Percentiles rank a stretch among this genome's conserved stretches.
Conservation (phyloP, 495 filamentous ascomycete genomes). For the Lasiosphaeria hispida region DNA sequence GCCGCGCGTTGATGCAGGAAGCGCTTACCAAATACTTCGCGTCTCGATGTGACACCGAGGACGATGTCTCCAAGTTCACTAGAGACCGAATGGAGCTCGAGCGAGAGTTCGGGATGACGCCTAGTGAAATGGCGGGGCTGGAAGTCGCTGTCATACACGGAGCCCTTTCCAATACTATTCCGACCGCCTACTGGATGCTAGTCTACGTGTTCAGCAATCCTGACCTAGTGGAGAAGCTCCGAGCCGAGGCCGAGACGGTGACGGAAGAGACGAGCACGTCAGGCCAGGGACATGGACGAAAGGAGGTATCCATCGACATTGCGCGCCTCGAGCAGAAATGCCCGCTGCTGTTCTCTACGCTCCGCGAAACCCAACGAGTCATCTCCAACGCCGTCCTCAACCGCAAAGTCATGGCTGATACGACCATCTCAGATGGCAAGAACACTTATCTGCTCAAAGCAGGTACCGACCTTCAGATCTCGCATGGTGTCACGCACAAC, state of each 20-base stretch:
- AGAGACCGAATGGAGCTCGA: constrained; percentile 3
- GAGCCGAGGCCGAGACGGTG: constrained; percentile 9
- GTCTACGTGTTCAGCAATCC: constrained; percentile 16
- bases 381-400: constrained; percentile 12
- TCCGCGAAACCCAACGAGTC: constrained; percentile 25
- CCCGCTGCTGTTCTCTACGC: no score
- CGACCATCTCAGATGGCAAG: constrained; percentile 19
- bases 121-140: constrained; percentile 1
- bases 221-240: constrained; percentile 9
- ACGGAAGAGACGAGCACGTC: not conserved
- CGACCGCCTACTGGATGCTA: constrained; percentile 22
- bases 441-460: constrained; percentile 39
- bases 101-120: not conserved
- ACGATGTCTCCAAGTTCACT: no score
- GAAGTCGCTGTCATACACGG: constrained; percentile 17
- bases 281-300: not conserved
- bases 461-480: constrained; percentile 31
- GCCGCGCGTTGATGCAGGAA: no score
- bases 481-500: constrained; percentile 25
- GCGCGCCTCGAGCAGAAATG: no score
- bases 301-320: constrained; percentile 19
- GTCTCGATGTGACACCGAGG: no score
- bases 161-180: constrained; percentile 19
- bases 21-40: no score
- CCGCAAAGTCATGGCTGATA: constrained; percentile 33